These are phyloP conservation scores for Phlebiopsis flavidoalba DNA, from an alignment of 768 basidiomycete genomes.

Conservation along the genomic window DNA sequence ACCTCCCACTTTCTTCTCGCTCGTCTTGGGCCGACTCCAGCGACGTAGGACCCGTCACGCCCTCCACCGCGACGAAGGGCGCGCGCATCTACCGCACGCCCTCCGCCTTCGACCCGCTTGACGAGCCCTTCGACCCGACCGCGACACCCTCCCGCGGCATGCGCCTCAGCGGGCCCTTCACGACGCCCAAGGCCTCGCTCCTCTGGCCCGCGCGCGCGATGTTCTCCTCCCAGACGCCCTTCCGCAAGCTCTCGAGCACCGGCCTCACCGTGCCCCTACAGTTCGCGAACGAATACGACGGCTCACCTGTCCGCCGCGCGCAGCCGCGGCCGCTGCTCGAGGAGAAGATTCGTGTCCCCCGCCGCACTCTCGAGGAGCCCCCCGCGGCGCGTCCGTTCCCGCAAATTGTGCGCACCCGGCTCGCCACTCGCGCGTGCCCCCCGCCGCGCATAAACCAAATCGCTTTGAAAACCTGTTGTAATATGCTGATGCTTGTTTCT, in stretches of 20 bases:
- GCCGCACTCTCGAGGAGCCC: neutral
- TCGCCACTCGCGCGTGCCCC: constrained; percentile 2
- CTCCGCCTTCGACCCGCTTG: constrained; percentile 33
- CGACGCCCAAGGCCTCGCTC: constrained; percentile 52
- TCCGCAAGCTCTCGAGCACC: constrained; percentile 12
- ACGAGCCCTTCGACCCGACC: constrained; percentile 68
- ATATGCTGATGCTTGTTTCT: neutral
- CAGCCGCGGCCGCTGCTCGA: constrained; percentile 10
- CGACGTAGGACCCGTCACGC: constrained; percentile 50
- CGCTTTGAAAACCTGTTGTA: neutral
- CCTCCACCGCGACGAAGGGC: constrained; percentile 31
- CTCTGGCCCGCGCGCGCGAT: constrained; percentile 39
- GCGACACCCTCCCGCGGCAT: constrained; percentile 81
- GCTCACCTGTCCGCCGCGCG: constrained; percentile 48
- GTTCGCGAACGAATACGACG: constrained; percentile 33
- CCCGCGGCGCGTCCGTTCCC: constrained; percentile 1
- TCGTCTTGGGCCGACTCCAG: constrained; percentile 48
- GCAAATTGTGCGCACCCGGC: neutral
- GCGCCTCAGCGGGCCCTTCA: constrained; percentile 50
- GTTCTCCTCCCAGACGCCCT: constrained; percentile 50
- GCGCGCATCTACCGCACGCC: constrained; percentile 25
- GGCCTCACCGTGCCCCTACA: constrained; percentile 17
- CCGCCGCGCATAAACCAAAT: neutral
- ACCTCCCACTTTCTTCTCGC: constrained; percentile 20
- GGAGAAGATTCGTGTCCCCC: neutral